These are phyloP conservation scores for Pleurotus sapidus DNA, from an alignment of 768 basidiomycete genomes.

Conservation along the genomic window DNA sequence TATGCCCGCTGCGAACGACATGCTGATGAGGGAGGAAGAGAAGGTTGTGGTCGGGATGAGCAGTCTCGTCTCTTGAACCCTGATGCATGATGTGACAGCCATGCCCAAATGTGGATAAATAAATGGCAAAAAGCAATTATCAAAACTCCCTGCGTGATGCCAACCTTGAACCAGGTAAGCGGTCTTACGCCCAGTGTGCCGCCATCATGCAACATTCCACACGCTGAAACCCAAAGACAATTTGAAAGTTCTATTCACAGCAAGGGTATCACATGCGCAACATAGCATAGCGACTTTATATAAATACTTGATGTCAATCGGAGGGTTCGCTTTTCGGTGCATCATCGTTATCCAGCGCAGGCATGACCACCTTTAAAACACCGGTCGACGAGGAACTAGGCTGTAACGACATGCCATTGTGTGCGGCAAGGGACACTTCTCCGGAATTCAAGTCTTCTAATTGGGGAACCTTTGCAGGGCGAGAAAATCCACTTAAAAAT, in stretches of 20 bases:
- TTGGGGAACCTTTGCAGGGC: constrained; percentile 34
- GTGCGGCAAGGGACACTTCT: constrained; percentile 42
- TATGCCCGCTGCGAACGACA: constrained; percentile 40
- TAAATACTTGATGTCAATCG: not conserved
- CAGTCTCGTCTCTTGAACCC: not conserved
- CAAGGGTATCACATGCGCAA: not conserved
- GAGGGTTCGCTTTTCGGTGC: not conserved
- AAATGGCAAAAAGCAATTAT: not conserved
- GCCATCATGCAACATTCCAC: not conserved
- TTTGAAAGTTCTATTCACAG: not conserved
- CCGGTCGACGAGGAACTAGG: constrained; percentile 13
- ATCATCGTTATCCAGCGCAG: not conserved
- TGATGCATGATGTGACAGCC: constrained; percentile 1
- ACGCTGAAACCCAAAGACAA: not conserved
- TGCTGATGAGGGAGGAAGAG: constrained; percentile 27
- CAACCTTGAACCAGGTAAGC: not conserved
- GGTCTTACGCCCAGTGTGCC: constrained; percentile 1
- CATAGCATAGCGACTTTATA: not conserved
- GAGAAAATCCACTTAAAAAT: constrained; percentile 43
- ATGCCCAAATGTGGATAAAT: constrained; percentile 7
- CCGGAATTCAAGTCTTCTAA: constrained; percentile 47
- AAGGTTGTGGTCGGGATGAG: constrained; percentile 14
- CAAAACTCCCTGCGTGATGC: constrained; percentile 9
- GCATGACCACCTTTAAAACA: constrained; percentile 14
- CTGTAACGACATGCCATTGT: constrained; percentile 52